Evolutionary conservation across 2,329 filamentous ascomycete species (phyloP).

Genomic region (Mariannaea elegans): DNA sequence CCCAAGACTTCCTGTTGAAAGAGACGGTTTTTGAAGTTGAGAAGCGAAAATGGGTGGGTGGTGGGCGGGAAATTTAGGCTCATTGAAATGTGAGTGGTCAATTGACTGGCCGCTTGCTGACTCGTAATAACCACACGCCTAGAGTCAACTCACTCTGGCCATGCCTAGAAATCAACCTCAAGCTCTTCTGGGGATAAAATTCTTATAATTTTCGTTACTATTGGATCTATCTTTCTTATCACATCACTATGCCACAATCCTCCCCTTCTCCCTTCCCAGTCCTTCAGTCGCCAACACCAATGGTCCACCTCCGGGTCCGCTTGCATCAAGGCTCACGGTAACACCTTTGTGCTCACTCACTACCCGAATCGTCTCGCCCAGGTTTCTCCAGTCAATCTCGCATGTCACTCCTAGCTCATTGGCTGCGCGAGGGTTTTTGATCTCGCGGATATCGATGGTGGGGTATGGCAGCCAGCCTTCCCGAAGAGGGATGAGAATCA

Average conservation of each 20-base stretch:
- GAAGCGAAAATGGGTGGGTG: too few relatives aligned
- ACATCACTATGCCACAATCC: slow-evolving; percentile 47
- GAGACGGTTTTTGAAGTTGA: too few relatives aligned
- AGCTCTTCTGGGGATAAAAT: too few relatives aligned
- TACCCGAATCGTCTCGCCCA: slow-evolving; percentile 80
- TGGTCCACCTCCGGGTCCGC: slow-evolving; percentile 71
- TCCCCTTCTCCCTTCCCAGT: slow-evolving; percentile 41
- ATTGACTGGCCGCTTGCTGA: too few relatives aligned
- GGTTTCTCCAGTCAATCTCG: slow-evolving; percentile 83
- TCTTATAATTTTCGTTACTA: slow-evolving; percentile 1
- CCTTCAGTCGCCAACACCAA: slow-evolving; percentile 71
- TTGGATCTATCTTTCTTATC: slow-evolving; percentile 1
- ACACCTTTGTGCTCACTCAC: slow-evolving; percentile 75
- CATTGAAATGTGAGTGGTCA: too few relatives aligned
- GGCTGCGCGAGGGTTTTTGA: slow-evolving; percentile 46
- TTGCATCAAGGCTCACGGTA: slow-evolving; percentile 76
- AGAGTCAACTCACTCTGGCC: too few relatives aligned
- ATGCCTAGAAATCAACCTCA: too few relatives aligned
- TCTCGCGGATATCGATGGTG: slow-evolving; percentile 77
- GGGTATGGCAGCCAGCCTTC: slow-evolving; percentile 83
- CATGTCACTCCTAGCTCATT: slow-evolving; percentile 53
- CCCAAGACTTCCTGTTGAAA: too few relatives aligned
- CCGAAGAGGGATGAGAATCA: slow-evolving; percentile 83
- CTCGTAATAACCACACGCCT: background rate
- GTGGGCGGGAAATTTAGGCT: too few relatives aligned